A percentile compares a stretch with the other conserved stretches of the same genome.
Conservation (phyloP, 2,329 filamentous ascomycete genomes). For the Scytalidium lignicola region DNA sequence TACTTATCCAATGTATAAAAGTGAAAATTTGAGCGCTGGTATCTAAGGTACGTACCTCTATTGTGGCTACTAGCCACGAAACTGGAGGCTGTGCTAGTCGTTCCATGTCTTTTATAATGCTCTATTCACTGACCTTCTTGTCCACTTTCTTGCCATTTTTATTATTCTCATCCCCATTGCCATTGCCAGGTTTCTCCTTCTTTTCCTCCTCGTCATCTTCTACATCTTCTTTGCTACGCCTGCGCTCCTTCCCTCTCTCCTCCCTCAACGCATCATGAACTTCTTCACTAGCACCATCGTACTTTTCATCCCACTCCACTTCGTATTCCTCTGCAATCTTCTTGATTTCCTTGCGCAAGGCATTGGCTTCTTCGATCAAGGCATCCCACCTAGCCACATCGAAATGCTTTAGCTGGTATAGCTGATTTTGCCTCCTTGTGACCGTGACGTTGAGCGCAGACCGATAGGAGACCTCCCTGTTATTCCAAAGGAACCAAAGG, state of each 20-base stretch:
- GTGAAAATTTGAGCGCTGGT: too few species aligned
- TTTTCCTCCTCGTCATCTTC: slow-evolving; percentile 25
- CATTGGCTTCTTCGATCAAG: slow-evolving; percentile 74
- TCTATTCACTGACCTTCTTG: too few species aligned
- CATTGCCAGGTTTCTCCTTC: not conserved
- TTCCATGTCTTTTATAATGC: not conserved
- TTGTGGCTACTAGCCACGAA: too few species aligned
- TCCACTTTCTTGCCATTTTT: not conserved
- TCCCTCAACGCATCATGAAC: slow-evolving; percentile 52
- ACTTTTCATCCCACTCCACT: slow-evolving; percentile 78
- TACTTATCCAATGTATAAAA: too few species aligned
- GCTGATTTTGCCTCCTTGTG: slow-evolving; percentile 65
- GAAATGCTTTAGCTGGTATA: slow-evolving; percentile 74
- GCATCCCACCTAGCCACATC: slow-evolving; percentile 73
- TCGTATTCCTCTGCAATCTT: slow-evolving; percentile 81
- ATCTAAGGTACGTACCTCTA: too few species aligned
- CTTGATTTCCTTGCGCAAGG: slow-evolving; percentile 72
- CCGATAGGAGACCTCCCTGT: slow-evolving; percentile 81
- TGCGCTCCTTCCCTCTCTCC: slow-evolving; percentile 36
- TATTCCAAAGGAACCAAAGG: slow-evolving; percentile 90
- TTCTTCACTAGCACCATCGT: slow-evolving; percentile 66
- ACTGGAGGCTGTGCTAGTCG: too few species aligned
- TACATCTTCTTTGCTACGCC: slow-evolving; percentile 31
- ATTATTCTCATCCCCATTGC: not conserved
- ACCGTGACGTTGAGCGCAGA: slow-evolving; percentile 85